phyloP scores from a whole-genome alignment of 768 basidiomycete genomes.

The Austroboletus eburneus region DNA sequence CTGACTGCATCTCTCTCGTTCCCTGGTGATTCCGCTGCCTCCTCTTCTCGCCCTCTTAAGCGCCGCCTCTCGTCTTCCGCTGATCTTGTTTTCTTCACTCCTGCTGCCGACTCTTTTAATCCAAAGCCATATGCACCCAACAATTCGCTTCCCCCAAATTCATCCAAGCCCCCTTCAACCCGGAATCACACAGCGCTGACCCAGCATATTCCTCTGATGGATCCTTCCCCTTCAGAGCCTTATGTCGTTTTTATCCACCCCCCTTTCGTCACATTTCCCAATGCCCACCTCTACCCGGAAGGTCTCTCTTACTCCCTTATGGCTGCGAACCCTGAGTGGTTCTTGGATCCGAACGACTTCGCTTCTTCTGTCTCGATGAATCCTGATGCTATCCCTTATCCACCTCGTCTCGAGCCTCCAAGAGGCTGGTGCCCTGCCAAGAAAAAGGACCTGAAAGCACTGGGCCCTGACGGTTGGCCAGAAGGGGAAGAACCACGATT shows the following conservation, averaged over 20 bases:
- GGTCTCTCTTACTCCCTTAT: slow-evolving; percentile 68
- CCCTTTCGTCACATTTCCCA: slow-evolving; percentile 66
- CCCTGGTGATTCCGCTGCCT: slow-evolving; percentile 19
- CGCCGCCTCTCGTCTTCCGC: slow-evolving; percentile 45
- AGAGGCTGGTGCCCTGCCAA: slow-evolving; percentile 86
- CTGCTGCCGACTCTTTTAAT: slow-evolving; percentile 60
- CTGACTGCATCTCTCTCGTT: slow-evolving; percentile 21
- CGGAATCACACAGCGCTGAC: slow-evolving; percentile 34
- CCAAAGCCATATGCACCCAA: slow-evolving; percentile 59
- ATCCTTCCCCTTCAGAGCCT: slow-evolving; percentile 65
- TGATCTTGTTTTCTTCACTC: slow-evolving; percentile 58
- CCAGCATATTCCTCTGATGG: slow-evolving; percentile 53
- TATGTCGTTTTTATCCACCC: slow-evolving; percentile 68
- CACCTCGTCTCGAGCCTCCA: slow-evolving; percentile 74
- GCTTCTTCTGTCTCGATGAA: slow-evolving; percentile 41
- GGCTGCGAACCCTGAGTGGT: slow-evolving; percentile 79
- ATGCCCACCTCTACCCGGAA: slow-evolving; percentile 54
- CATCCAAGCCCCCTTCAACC: slow-evolving; percentile 26
- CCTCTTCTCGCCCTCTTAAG: slow-evolving; percentile 38
- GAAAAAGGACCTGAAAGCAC: slow-evolving; percentile 71
- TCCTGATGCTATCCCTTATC: slow-evolving; percentile 61
- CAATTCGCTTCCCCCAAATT: slow-evolving; percentile 19
- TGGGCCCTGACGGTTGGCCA: slow-evolving; percentile 67
- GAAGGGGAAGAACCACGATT: slow-evolving; percentile 78
- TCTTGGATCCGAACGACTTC: slow-evolving; percentile 68